Percentiles rank a stretch among this genome's conserved stretches.
These are phyloP conservation scores for Biscogniauxia mediterranea DNA, from an alignment of 2,329 filamentous ascomycete genomes.

Conservation along the genomic window DNA sequence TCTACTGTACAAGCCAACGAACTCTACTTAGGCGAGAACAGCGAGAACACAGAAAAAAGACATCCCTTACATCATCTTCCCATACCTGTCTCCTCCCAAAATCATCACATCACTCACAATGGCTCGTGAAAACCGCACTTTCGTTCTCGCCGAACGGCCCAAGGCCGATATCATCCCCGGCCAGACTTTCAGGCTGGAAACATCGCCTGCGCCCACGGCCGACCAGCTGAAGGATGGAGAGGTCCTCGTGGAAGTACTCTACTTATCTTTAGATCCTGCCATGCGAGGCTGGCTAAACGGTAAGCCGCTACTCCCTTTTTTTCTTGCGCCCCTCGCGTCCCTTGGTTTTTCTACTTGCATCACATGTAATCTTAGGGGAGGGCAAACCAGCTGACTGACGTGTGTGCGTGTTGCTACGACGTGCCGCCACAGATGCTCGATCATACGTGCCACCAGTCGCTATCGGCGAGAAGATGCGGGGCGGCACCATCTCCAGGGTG, in stretches of 20 bases:
- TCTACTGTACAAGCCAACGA: too few relatives aligned
- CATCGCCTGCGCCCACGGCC: constrained; percentile 48
- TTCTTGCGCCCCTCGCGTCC: neutral
- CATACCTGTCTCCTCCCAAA: neutral
- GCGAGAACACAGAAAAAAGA: too few relatives aligned
- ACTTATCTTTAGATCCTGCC: constrained; percentile 71
- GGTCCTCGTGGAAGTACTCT: constrained; percentile 59
- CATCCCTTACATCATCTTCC: neutral
- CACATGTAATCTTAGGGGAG: neutral
- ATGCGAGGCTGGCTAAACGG: constrained; percentile 72
- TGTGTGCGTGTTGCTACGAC: neutral
- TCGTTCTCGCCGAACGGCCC: constrained; percentile 65
- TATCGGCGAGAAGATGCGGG: constrained; percentile 68
- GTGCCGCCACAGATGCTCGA: constrained; percentile 36
- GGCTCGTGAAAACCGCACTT: constrained; percentile 45
- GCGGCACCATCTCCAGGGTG: constrained; percentile 58
- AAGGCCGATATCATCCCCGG: constrained; percentile 59
- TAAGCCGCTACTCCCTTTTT: constrained; percentile 30
- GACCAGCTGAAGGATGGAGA: constrained; percentile 61
- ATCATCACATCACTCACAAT: constrained; percentile 30
- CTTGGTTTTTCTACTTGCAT: neutral
- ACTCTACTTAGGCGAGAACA: too few relatives aligned
- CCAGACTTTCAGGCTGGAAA: constrained; percentile 59
- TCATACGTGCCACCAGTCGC: constrained; percentile 69
- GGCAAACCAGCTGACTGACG: neutral